Evolutionary conservation across 2,329 filamentous ascomycete species (phyloP).

Genomic region (Aspergillus awamori): DNA sequence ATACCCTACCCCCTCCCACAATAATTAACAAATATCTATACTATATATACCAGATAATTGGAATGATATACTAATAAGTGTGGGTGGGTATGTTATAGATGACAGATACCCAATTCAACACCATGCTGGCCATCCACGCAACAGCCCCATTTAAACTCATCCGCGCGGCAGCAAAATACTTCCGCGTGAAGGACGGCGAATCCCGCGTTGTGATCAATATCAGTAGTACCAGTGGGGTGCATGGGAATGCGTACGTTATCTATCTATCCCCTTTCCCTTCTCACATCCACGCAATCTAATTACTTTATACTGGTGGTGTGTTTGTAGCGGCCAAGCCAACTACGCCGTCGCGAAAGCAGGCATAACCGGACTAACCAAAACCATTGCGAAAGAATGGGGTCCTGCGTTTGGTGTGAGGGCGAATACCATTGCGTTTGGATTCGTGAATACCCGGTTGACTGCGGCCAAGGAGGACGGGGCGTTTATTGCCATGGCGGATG

Average conservation of each 20-base stretch:
- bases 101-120: constrained; percentile 89
- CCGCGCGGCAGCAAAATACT: constrained; percentile 78
- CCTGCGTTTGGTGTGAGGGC: constrained; percentile 77
- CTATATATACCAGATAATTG: not conserved
- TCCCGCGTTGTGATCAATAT: constrained; percentile 81
- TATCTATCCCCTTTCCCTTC: not conserved
- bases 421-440: constrained; percentile 83
- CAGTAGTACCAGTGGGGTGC: constrained; percentile 75
- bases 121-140: constrained; percentile 79
- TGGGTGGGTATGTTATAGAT: constrained; percentile 52
- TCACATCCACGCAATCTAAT: not conserved
- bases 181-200: constrained; percentile 82
- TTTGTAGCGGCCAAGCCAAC: constrained; percentile 72
- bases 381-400: constrained; percentile 91
- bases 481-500: constrained; percentile 74
- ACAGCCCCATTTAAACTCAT: constrained; percentile 85
- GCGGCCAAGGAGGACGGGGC: constrained; percentile 82
- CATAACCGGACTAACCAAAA: constrained; percentile 80
- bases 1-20: too few species aligned
- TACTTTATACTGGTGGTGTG: too few species aligned
- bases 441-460: constrained; percentile 78
- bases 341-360: constrained; percentile 85
- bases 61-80: not conserved
- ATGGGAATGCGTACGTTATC: constrained; percentile 69
- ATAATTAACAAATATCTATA: too few species aligned